phyloP scores from a whole-genome alignment of 2,329 filamentous ascomycete species.

The Gnomoniopsis smithogilvyi region DNA sequence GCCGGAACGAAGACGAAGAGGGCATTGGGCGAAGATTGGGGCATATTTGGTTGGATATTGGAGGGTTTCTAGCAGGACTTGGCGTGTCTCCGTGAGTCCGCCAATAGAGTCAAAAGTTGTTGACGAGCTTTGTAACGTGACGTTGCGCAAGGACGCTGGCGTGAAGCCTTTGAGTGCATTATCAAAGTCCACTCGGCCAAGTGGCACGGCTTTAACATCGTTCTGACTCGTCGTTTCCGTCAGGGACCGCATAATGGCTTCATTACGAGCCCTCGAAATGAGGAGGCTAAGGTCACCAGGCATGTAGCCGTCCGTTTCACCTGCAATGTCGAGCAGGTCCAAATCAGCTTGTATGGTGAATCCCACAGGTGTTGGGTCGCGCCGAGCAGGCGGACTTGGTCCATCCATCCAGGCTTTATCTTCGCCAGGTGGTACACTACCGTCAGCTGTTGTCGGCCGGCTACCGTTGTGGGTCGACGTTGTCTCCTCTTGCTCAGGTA shows the following conservation, averaged over 20 bases:
- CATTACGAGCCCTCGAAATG: conserved; percentile 82
- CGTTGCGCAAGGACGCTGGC: conserved; percentile 89
- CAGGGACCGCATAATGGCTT: conserved; percentile 85
- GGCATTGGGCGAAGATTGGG: conserved; percentile 94
- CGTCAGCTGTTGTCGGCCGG: conserved; percentile 55
- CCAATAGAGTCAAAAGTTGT: conserved; percentile 93
- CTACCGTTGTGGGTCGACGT: conserved; percentile 42
- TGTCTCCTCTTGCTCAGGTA: conserved; percentile 34
- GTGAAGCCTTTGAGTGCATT: conserved; percentile 88
- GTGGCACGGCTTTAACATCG: conserved; percentile 52
- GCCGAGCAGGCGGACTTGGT: conserved; percentile 53
- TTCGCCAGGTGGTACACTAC: conserved; percentile 43
- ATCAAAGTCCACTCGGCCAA: conserved; percentile 75
- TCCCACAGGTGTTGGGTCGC: conserved; percentile 45
- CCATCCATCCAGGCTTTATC: conserved; percentile 73
- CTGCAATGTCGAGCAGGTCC: conserved; percentile 89
- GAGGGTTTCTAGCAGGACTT: conserved; percentile 89
- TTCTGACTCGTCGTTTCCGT: conserved; percentile 44
- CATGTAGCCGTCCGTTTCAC: conserved; percentile 97
- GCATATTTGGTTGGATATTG: conserved; percentile 98
- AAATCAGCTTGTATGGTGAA: conserved; percentile 74
- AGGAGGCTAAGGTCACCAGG: conserved; percentile 87
- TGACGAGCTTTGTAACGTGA: conserved; percentile 87
- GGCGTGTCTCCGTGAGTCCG: conserved; percentile 79
- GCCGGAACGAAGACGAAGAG: conserved; percentile 88